A percentile compares a stretch with the other conserved stretches of the same genome.
Conservation (phyloP, 495 filamentous ascomycete genomes). For the Staphylotrichum longicolle region DNA sequence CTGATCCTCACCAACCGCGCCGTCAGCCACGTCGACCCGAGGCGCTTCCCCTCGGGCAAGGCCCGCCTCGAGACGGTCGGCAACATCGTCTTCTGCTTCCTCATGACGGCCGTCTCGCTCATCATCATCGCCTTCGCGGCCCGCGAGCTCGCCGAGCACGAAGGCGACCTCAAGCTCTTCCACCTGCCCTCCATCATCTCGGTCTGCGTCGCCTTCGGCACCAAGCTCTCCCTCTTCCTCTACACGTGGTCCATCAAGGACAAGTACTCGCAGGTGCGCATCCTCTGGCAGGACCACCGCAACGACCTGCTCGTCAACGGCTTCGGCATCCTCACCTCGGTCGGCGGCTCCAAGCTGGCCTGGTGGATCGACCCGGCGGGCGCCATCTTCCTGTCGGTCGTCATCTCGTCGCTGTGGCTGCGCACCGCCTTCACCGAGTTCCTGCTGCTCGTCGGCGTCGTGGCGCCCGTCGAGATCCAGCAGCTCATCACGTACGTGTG, state of each 20-base stretch:
- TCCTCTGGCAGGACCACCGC: conserved; percentile 89
- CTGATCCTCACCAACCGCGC: conserved; percentile 86
- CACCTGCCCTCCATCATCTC: conserved; percentile 84
- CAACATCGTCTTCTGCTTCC: conserved; percentile 95
- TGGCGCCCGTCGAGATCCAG: conserved; percentile 79
- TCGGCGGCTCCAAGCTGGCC: conserved; percentile 77
- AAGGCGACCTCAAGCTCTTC: conserved; percentile 58
- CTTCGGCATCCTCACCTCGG: conserved; percentile 84
- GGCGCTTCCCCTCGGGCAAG: conserved; percentile 88
- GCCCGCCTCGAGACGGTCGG: conserved; percentile 93
- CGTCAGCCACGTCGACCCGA: conserved; percentile 82
- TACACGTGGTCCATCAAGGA: conserved; percentile 92
- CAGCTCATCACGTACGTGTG: conserved; percentile 96
- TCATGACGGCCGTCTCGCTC: conserved; percentile 89
- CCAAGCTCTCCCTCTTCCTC: conserved; percentile 78
- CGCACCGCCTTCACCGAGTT: conserved; percentile 86
- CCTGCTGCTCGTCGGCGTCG: conserved; percentile 83
- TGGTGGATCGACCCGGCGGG: conserved; percentile 98
- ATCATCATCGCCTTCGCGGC: conserved; percentile 87
- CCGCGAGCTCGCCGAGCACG: conserved; percentile 58
- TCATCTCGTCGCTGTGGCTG: conserved; percentile 78
- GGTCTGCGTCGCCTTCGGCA: conserved; percentile 78
- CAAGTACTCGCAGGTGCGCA: conserved; percentile 82
- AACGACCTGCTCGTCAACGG: conserved; percentile 89
- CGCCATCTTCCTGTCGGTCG: conserved; percentile 74